Percentiles rank a stretch among this genome's conserved stretches.
Evolutionary conservation across 805 yeast species (phyloP).

Genomic region (Pichia manshurica): DNA sequence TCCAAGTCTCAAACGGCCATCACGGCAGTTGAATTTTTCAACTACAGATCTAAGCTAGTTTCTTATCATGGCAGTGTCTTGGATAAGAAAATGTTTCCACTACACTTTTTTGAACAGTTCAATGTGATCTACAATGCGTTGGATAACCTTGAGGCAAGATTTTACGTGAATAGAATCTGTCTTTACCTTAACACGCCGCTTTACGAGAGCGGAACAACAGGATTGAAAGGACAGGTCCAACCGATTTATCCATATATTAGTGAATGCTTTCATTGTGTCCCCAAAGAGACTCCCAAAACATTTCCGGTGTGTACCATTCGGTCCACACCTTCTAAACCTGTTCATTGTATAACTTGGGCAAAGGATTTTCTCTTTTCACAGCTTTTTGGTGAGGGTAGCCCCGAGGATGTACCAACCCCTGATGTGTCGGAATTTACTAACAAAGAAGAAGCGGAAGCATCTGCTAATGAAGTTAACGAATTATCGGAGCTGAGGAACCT

Average conservation of each 20-base stretch:
- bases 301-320: conserved; percentile 96
- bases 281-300: conserved; percentile 81
- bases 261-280: conserved; percentile 91
- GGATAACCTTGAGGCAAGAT: conserved; percentile 88
- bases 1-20: conserved; percentile 84
- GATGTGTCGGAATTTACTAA: conserved; percentile 55
- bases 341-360: conserved; percentile 97
- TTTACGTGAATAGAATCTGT: conserved; percentile 81
- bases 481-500: conserved; percentile 43
- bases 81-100: conserved; percentile 65
- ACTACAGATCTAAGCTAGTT: conserved; percentile 54
- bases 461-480: conserved; percentile 64
- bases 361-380: conserved; percentile 83
- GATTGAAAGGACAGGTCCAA: conserved; percentile 89
- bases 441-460: conserved; percentile 56
- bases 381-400: conserved; percentile 48
- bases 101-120: conserved; percentile 74
- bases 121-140: conserved; percentile 83
- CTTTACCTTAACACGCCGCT: conserved; percentile 68
- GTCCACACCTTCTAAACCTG: conserved; percentile 93
- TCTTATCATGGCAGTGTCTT: conserved; percentile 87
- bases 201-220: conserved; percentile 94
- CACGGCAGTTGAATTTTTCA: conserved; percentile 72
- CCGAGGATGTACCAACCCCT: conserved; percentile 27
- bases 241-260: conserved; percentile 78